phyloP scores from a whole-genome alignment of 441 rosid species.

The Adansonia madagascariensis region DNA sequence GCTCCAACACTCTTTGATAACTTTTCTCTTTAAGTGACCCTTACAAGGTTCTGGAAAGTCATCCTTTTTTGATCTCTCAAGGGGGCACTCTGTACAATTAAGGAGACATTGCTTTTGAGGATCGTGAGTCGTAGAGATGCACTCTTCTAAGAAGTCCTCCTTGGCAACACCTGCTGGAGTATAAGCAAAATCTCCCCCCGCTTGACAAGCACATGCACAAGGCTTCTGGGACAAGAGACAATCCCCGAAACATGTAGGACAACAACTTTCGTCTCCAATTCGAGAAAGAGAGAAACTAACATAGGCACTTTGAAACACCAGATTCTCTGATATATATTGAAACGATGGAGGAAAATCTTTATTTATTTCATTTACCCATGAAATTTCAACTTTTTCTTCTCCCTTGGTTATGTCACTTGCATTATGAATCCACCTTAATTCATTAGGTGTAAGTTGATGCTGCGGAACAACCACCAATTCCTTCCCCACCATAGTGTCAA shows the following conservation, averaged over 20 bases:
- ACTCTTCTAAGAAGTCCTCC: slow-evolving; percentile 64
- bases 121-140: slow-evolving; percentile 61
- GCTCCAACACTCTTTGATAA: slow-evolving; percentile 85
- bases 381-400: slow-evolving; percentile 65
- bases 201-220: slow-evolving; percentile 62
- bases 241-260: slow-evolving; percentile 67
- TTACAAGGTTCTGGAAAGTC: slow-evolving; percentile 71
- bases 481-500: slow-evolving; percentile 30
- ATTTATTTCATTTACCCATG: slow-evolving; percentile 77
- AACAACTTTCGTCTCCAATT: slow-evolving; percentile 58
- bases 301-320: slow-evolving; percentile 60
- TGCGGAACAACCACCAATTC: slow-evolving; percentile 53
- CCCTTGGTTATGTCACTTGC: slow-evolving; percentile 66
- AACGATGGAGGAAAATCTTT: slow-evolving; percentile 61
- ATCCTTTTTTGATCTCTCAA: slow-evolving; percentile 62
- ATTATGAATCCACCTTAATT: slow-evolving; percentile 49
- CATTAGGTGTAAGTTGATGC: slow-evolving; percentile 50
- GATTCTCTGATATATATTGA: slow-evolving; percentile 60
- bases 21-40: slow-evolving; percentile 77
- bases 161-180: slow-evolving; percentile 58
- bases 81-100: slow-evolving; percentile 70
- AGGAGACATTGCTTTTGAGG: slow-evolving; percentile 52
- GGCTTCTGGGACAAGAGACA: slow-evolving; percentile 58
- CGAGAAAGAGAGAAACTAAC: slow-evolving; percentile 64
- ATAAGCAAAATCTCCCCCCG: slow-evolving; percentile 55